phyloP scores from a whole-genome alignment of 139 green algal species.

The Chlorella sorokiniana region DNA sequence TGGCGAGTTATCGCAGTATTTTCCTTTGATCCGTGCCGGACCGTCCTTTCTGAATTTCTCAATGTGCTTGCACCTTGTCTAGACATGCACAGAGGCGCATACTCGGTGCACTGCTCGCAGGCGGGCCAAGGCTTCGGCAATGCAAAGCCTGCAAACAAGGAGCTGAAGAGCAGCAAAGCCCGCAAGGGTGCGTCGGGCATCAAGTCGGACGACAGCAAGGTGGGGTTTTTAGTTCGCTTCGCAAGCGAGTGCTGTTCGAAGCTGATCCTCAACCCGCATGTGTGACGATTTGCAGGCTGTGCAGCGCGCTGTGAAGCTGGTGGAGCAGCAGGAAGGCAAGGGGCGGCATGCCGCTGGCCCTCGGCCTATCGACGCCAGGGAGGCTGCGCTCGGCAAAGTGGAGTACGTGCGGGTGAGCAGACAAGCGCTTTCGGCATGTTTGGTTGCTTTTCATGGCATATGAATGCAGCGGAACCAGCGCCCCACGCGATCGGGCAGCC shows the following conservation, averaged over 20 bases:
- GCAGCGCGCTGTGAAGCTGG: constrained; percentile 20
- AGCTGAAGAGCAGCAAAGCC: neutral
- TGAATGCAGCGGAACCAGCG: too few species aligned
- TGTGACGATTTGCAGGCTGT: constrained; percentile 2
- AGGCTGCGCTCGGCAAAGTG: constrained; percentile 15
- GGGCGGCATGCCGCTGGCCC: neutral
- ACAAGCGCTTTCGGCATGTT: neutral
- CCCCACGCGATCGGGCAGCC: too few species aligned
- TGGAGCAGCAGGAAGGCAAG: constrained; percentile 24
- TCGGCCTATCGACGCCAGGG: constrained; percentile 10
- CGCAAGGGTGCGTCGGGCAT: neutral
- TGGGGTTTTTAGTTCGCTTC: neutral
- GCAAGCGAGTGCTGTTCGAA: neutral
- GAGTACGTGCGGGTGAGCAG: constrained; percentile 23
- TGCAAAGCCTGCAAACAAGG: neutral
- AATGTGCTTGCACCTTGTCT: neutral
- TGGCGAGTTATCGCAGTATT: neutral
- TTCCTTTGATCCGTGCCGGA: neutral
- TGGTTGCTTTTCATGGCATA: neutral
- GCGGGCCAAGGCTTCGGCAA: constrained; percentile 24
- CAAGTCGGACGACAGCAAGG: constrained; percentile 20
- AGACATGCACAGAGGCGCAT: neutral
- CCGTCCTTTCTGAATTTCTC: neutral
- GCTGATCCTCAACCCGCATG: neutral
- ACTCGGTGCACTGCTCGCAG: neutral